Conservation (phyloP, 305 asterid species). For the Fraxinus platypoda region DNA sequence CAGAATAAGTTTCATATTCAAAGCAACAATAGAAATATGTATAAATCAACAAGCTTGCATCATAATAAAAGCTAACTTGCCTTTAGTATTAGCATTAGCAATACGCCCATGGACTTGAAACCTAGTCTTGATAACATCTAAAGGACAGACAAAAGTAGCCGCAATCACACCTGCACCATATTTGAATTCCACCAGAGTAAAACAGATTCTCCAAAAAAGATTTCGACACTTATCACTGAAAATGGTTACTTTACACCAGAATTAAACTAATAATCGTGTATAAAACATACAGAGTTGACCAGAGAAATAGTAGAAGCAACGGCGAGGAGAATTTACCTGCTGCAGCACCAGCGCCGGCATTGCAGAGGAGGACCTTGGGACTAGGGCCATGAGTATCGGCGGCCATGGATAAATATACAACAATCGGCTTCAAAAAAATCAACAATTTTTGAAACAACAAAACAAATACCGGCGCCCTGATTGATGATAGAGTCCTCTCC, state of each 20-base stretch:
- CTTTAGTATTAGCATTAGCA: slow-evolving; percentile 62
- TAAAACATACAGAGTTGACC: not conserved
- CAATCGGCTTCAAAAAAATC: slow-evolving; percentile 9
- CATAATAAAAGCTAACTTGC: slow-evolving; percentile 28
- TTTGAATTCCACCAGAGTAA: not conserved
- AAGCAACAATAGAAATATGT: not conserved
- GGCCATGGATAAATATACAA: slow-evolving; percentile 44
- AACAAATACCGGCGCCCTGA: slow-evolving; percentile 19
- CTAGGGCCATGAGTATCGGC: slow-evolving; percentile 54
- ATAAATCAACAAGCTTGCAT: not conserved
- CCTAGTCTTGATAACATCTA: slow-evolving; percentile 96
- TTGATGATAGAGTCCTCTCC: slow-evolving; percentile 51
- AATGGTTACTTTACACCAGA: not conserved
- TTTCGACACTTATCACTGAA: not conserved
- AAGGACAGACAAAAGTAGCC: slow-evolving; percentile 94
- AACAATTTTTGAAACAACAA: not conserved
- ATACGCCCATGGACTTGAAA: slow-evolving; percentile 91
- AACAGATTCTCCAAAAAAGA: not conserved
- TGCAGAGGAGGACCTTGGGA: slow-evolving; percentile 63
- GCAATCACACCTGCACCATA: slow-evolving; percentile 81
- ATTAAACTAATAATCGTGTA: not conserved
- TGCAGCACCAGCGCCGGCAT: slow-evolving; percentile 90
- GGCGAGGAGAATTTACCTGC: slow-evolving; percentile 48
- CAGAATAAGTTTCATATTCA: not conserved
- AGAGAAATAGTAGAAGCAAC: not conserved